phyloP scores from a whole-genome alignment of 2,329 filamentous ascomycete species.

The Diaporthe australafricana region DNA sequence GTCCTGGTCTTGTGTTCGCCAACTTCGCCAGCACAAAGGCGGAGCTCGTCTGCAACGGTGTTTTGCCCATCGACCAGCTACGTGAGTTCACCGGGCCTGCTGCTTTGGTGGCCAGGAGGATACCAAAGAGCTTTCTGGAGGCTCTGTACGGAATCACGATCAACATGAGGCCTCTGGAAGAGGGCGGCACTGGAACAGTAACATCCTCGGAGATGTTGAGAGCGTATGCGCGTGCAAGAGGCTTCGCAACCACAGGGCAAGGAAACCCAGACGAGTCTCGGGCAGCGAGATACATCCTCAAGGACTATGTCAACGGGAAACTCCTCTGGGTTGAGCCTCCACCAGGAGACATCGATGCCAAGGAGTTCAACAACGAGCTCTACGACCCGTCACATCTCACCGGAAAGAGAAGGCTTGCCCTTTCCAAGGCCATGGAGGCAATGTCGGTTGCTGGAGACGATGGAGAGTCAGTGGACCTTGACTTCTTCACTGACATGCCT shows the following conservation, averaged over 20 bases:
- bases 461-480: constrained; percentile 53
- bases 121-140: constrained; percentile 90
- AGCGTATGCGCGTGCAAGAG: constrained; percentile 88
- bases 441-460: constrained; percentile 55
- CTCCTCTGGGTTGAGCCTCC: constrained; percentile 92
- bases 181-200: constrained; percentile 90
- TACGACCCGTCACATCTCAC: constrained; percentile 88
- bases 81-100: constrained; percentile 92
- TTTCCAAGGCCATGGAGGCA: constrained; percentile 63
- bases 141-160: constrained; percentile 95
- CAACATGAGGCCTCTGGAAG: constrained; percentile 81
- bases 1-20: constrained; percentile 96
- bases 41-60: constrained; percentile 93
- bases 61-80: constrained; percentile 95
- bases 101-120: constrained; percentile 83
- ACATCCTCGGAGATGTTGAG: constrained; percentile 87
- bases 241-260: constrained; percentile 89
- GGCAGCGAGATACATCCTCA: constrained; percentile 88
- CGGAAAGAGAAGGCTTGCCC: constrained; percentile 78
- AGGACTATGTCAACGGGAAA: constrained; percentile 98
- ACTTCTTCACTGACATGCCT: constrained; percentile 59
- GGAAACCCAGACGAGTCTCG: constrained; percentile 94
- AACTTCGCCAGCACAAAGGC: constrained; percentile 98
- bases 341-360: constrained; percentile 76
- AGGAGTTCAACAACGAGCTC: constrained; percentile 87